Conservation (phyloP, 208 protist genomes). For the Leishmania turanica region DNA sequence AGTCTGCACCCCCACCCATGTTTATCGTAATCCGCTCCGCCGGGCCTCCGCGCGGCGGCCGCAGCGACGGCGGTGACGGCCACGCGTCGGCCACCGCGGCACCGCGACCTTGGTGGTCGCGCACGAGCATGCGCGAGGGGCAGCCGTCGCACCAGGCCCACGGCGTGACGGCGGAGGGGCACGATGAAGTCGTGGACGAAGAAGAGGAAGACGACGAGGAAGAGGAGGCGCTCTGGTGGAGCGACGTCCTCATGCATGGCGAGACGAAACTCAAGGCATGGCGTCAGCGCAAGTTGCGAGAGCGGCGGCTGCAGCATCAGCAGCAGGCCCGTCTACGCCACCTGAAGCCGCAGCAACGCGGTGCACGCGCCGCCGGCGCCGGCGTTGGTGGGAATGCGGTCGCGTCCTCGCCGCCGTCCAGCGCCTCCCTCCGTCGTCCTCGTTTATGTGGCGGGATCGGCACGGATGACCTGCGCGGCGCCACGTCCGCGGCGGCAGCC, state of each 20-base stretch:
- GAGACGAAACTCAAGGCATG: constrained; percentile 20
- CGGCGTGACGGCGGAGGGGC: neutral
- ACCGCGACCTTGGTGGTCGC: neutral
- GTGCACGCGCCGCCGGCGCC: neutral
- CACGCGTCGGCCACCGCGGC: neutral
- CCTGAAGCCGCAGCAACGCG: constrained; percentile 3
- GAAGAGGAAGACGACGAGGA: constrained; percentile 21
- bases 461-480: neutral
- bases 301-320: constrained; percentile 19
- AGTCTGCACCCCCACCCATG: neutral
- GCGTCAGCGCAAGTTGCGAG: constrained; percentile 22
- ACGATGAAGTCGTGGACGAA: too few relatives aligned
- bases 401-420: neutral
- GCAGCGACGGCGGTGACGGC: neutral
- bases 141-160: neutral
- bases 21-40: constrained; percentile 28
- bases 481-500: neutral
- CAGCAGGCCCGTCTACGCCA: constrained; percentile 14
- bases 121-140: neutral
- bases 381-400: neutral
- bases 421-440: neutral
- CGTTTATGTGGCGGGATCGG: neutral
- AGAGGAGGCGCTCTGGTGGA: constrained; percentile 61
- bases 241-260: constrained; percentile 48
- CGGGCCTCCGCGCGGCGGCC: constrained; percentile 4